Evolutionary conservation across 2,329 filamentous ascomycete genomes (phyloP), one percentile per base, ranked within the genome.

Genomic region (Talaromyces sp.): DNA sequence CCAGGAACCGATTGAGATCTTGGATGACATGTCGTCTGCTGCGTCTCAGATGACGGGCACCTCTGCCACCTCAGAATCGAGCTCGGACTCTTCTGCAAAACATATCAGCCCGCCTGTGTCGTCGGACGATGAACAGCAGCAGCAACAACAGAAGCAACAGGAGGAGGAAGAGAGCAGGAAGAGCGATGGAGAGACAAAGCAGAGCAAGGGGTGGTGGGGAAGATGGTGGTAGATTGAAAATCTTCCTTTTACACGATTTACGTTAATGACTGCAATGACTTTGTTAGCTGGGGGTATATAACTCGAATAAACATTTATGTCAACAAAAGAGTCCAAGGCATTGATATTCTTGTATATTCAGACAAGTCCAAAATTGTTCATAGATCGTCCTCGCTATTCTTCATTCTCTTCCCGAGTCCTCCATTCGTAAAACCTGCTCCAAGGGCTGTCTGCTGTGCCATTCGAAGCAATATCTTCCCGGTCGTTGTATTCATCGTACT

Each of bases 401-500:
- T 57, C 54, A 24, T 60, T 32, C 1, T 48, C 31, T 17, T 60
- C 56, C 21, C 21, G 27, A 26, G 54, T 29, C 53, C 63, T 57
- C 35, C 62, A 58, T 53, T 66, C 61, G 55, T 64, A 58, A 58
- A 67, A 67, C 27, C 55, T 60, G 12, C 61, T 61, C 66, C 67
- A 69, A 61, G 59, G 59, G 48, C 19, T 31, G 3, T 26, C 38
- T 12, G 41, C 11, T 10, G 53, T 54, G 41, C 55, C 55, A 21
- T 52, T 31, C 10, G 46, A 38, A 43, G 35, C 48, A 57, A 32
- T n/a, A 17, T 27, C 38, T 43, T 57, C 52, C n/a, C 10, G 31
- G 27, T 51, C 27, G 62, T 64, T 68, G 56, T 69, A 72, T 56
- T 77, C 76, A 62, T 72, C 67, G 72, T 76, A 87, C 12, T 76